phyloP scores from a whole-genome alignment of 129 eudicot genomes.

The Saposhnikovia divaricata region DNA sequence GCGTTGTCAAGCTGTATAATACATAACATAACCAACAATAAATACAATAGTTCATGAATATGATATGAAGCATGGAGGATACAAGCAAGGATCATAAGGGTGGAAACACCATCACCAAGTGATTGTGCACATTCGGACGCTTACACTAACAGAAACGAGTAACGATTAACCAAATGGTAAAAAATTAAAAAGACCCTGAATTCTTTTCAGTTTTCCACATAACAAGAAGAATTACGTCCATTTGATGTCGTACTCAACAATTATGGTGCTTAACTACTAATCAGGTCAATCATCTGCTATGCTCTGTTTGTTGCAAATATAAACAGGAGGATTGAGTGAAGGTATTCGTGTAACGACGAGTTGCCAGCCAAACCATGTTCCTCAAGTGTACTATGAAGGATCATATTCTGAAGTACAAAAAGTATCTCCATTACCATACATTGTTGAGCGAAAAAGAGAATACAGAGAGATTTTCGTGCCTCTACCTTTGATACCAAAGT shows the following conservation, averaged over 20 bases:
- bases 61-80: background rate
- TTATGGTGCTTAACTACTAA: background rate
- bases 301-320: background rate
- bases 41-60: background rate
- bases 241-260: background rate
- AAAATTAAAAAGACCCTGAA: too few relatives aligned
- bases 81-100: background rate
- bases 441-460: too few relatives aligned
- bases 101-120: background rate
- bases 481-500: too few relatives aligned
- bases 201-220: background rate
- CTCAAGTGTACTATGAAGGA: too few relatives aligned
- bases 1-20: constrained; percentile 60
- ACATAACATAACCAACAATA: background rate
- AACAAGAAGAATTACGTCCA: background rate
- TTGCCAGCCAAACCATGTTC: too few relatives aligned
- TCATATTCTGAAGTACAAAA: too few relatives aligned
- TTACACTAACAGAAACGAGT: background rate
- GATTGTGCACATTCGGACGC: background rate
- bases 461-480: too few relatives aligned
- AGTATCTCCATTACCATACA: too few relatives aligned
- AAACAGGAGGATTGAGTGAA: background rate
- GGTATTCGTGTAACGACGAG: background rate
- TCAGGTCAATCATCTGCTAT: background rate
- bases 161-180: background rate